Conservation (phyloP, 306 rosid species). For the Casuarina glauca region DNA sequence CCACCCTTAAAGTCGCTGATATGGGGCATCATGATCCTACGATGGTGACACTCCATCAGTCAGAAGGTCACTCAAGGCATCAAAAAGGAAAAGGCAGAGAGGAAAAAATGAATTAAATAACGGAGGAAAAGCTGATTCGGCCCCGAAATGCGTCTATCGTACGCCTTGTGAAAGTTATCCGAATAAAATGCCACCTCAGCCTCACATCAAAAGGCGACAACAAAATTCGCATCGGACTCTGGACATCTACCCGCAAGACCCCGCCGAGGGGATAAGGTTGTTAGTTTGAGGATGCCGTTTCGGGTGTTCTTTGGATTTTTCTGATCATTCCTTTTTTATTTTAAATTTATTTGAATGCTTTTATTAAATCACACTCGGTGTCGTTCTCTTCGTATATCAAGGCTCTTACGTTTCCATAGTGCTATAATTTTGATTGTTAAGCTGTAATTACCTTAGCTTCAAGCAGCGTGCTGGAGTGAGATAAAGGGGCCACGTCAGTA, state of each 20-base stretch:
- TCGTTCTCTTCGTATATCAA: no score
- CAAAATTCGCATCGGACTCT: background rate
- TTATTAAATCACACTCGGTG: no score
- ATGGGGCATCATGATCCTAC: no score
- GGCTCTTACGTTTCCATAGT: no score
- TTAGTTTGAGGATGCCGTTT: background rate
- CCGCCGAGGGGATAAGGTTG: background rate
- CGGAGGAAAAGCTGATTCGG: constrained; percentile 32
- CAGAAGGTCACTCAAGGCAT: no score
- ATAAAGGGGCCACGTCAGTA: background rate
- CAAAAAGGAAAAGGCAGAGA: background rate
- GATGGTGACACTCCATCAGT: no score
- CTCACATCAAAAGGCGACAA: background rate
- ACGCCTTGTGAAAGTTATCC: constrained; percentile 29
- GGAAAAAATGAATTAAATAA: background rate
- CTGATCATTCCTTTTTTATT: no score
- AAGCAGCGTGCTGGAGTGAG: background rate
- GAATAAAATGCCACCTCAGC: constrained; percentile 33
- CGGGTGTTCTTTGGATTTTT: no score
- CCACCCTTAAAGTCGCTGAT: background rate
- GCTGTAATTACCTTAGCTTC: background rate
- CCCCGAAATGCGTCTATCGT: constrained; percentile 35
- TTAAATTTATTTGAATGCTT: no score
- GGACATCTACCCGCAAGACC: background rate
- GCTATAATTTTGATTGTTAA: background rate